Evolutionary conservation across 345 rosid genomes (phyloP), one percentile per base, ranked within the genome.

Genomic region (Laguncularia racemosa): DNA sequence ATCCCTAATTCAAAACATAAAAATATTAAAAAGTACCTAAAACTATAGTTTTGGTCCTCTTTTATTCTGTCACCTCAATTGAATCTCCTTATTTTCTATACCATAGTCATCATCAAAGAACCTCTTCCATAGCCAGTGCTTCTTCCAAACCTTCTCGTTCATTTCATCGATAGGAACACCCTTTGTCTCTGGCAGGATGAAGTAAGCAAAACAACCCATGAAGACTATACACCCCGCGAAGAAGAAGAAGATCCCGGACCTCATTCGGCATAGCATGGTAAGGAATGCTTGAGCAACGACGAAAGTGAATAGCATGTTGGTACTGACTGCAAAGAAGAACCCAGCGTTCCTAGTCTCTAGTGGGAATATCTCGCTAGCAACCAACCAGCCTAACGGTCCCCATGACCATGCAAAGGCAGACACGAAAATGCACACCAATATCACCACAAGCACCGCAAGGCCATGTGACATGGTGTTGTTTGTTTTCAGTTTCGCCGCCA

Each of bases 321-420:
- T 67, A 49, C 89, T 70, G 15, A 89, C 95, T 0, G 89, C 86
- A 2, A 80, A 76, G 0, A 81, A 81, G 54, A 70, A 86, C 17
- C 95, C 97, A 8, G 91, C 78, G 3, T 68, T 76, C 40, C 96
- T 71, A 0, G 91, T 86, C 65, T 85, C 91, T 2, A 89, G 60
- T 4, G 95, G 96, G 53, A 80, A 89, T 0, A 81, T 84, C 68
- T 86, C 89, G 16, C 96, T 89, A 0, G 95, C 95, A 43, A 86
- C 86, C 50, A 89, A 51, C 91, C 96, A 89, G 12, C 91, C 95
- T 2, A 89, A 65, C 7, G 91, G 95, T 43, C 95, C 95, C 89
- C 95, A 89, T 16, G 95, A 89, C 96, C 96, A 89, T 0, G 95
- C 89, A 17, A 85, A 89, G 6, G 74, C 70, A 69, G 73, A 67